Evolutionary conservation across 2,329 filamentous ascomycete species (phyloP), one percentile per base, ranked within the genome.

Genomic region (Aspergillus vadensis): DNA sequence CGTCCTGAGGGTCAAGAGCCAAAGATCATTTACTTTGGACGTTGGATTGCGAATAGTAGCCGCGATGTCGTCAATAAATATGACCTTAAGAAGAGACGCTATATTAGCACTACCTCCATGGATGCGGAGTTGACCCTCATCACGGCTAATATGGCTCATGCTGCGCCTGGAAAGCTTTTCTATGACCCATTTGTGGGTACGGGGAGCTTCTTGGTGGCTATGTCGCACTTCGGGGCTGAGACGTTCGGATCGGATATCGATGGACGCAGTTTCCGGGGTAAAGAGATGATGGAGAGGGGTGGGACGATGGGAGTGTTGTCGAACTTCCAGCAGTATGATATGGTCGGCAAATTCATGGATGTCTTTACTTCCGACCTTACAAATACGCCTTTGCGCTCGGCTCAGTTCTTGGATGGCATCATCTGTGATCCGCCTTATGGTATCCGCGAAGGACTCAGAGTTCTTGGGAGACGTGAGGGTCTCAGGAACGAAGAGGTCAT

Each of bases 21-120:
- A 0, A 81, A 85, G 38, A 78, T 79, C 41, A 78, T 92, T 23
- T 89, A 89, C 71, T 83, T 98, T 25, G 92, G 91, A 10, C 86
- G 92, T 8, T 85, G 86, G 59, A 74, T 98, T 23, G 88, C 83
- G 2, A 79, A 80, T 12, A 88, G 90, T 2, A 85, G 85, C 3
- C 84, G 94, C 48, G 86, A 90, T 56, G 81, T 88, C 5, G 83
- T 91, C 32, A 80, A 85, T 38, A 89, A 84, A 23, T 96, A 93
- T 70, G 92, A 97, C 74, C 83, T 99, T 21, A 99, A 99, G 82
- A 97, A 96, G 77, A 83, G 95, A 27, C 84, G 85, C 41, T 99
- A 99, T 73, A 98, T 99, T 69, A 92, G 90, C 67, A 98, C 94
- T 0, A 99, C 95, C 0, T 95, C 91, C 49, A 98, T 99, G 95